These are phyloP conservation scores for Beverwykella pulmonaria DNA, from an alignment of 495 filamentous ascomycete species.

Conservation along the genomic window DNA sequence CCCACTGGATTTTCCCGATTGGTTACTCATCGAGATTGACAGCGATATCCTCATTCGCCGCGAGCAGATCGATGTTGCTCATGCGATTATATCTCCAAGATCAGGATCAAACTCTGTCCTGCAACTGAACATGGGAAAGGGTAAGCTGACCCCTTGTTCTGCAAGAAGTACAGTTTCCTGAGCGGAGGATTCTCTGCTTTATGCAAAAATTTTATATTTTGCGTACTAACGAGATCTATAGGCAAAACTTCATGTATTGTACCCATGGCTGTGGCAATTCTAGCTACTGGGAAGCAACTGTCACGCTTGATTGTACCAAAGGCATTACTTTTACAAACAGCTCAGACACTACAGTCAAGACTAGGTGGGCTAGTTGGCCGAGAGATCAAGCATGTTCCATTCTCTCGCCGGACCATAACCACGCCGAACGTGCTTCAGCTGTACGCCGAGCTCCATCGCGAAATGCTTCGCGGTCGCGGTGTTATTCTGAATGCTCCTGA, in stretches of 20 bases:
- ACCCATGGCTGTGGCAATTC: slow-evolving; percentile 53
- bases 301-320: slow-evolving; percentile 56
- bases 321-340: slow-evolving; percentile 55
- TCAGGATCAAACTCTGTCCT: slow-evolving; percentile 55
- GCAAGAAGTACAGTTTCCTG: too few relatives aligned
- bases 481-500: slow-evolving; percentile 57
- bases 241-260: slow-evolving; percentile 54
- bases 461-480: slow-evolving; percentile 39
- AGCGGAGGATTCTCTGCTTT: background rate
- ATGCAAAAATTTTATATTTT: background rate
- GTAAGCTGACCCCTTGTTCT: slow-evolving; percentile 3
- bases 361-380: slow-evolving; percentile 55
- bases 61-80: slow-evolving; percentile 58
- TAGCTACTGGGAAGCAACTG: slow-evolving; percentile 53
- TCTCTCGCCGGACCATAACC: slow-evolving; percentile 53
- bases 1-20: slow-evolving; percentile 52
- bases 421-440: slow-evolving; percentile 37
- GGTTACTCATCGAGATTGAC: slow-evolving; percentile 63
- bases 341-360: slow-evolving; percentile 52
- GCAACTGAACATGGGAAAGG: slow-evolving; percentile 58
- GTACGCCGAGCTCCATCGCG: slow-evolving; percentile 44
- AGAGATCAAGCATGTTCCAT: slow-evolving; percentile 53
- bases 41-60: slow-evolving; percentile 55
- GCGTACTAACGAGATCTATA: background rate
- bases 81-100: slow-evolving; percentile 53